phyloP scores from a whole-genome alignment of 2,329 filamentous ascomycete genomes.

The Huntiella savannae region DNA sequence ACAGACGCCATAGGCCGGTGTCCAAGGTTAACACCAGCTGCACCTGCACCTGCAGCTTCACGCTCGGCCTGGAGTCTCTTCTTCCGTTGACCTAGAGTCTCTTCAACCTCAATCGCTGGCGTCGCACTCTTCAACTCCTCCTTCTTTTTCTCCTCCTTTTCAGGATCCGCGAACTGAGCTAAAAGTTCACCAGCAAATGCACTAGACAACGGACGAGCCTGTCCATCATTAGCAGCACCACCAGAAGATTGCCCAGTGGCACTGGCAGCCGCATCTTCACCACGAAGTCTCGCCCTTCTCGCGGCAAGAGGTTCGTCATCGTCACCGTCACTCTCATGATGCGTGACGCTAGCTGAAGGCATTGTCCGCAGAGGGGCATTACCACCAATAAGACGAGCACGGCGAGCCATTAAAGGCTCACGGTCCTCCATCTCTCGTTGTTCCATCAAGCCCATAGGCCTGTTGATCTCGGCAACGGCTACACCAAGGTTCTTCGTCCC shows the following conservation, averaged over 20 bases:
- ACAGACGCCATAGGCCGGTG: constrained; percentile 1
- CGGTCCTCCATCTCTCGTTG: constrained; percentile 76
- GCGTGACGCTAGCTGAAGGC: constrained; percentile 1
- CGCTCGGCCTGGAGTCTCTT: constrained; percentile 51
- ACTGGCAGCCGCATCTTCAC: constrained; percentile 14
- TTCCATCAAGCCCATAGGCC: constrained; percentile 59
- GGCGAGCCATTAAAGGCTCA: constrained; percentile 64
- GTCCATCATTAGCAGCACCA: constrained; percentile 27
- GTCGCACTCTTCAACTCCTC: constrained; percentile 16
- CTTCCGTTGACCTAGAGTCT: constrained; percentile 62
- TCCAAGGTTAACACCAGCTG: constrained; percentile 26
- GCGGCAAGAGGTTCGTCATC: constrained; percentile 24
- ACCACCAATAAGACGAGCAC: constrained; percentile 53
- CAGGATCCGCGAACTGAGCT: constrained; percentile 30
- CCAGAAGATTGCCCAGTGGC: not conserved
- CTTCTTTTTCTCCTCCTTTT: constrained; percentile 20
- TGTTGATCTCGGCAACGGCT: constrained; percentile 35
- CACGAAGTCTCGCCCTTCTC: constrained; percentile 6
- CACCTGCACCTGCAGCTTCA: constrained; percentile 40
- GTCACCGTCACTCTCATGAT: constrained; percentile 30
- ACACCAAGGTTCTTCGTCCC: constrained; percentile 26
- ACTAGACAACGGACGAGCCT: constrained; percentile 38
- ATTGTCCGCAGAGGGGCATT: not conserved
- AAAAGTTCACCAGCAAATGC: constrained; percentile 54
- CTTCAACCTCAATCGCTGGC: constrained; percentile 38